Conservation (phyloP, 257 asterid species). For the Petrea volubilis region DNA sequence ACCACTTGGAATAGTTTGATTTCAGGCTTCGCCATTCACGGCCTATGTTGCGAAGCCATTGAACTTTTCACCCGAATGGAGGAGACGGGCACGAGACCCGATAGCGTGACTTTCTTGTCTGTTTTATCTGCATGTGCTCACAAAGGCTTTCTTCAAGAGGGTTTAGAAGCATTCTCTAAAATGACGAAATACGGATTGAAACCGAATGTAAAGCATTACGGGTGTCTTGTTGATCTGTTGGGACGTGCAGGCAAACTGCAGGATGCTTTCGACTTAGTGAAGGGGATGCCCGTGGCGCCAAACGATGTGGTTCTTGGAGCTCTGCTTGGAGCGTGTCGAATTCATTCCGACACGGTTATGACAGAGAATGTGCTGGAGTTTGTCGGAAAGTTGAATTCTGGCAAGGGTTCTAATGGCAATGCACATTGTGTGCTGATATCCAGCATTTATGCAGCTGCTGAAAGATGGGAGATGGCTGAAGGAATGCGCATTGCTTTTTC, state of each 20-base stretch:
- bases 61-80: slow-evolving; percentile 54
- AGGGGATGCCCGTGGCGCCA: slow-evolving; percentile 60
- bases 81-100: slow-evolving; percentile 44
- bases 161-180: slow-evolving; percentile 55
- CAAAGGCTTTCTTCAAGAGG: slow-evolving; percentile 76
- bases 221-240: slow-evolving; percentile 72
- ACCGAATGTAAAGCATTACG: slow-evolving; percentile 69
- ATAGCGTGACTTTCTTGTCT: slow-evolving; percentile 61
- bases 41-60: slow-evolving; percentile 59
- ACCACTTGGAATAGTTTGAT: slow-evolving; percentile 74
- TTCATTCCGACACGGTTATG: slow-evolving; percentile 48
- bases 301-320: slow-evolving; percentile 70
- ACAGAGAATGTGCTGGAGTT: slow-evolving; percentile 46
- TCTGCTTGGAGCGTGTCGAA: slow-evolving; percentile 72
- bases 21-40: slow-evolving; percentile 62
- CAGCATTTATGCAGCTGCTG: slow-evolving; percentile 68
- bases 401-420: slow-evolving; percentile 20
- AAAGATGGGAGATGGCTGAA: slow-evolving; percentile 81
- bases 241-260: slow-evolving; percentile 75
- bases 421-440: slow-evolving; percentile 59
- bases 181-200: slow-evolving; percentile 55
- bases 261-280: slow-evolving; percentile 58
- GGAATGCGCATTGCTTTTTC: slow-evolving; percentile 45
- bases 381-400: slow-evolving; percentile 28
- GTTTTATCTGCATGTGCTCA: slow-evolving; percentile 81